Evolutionary conservation across 148 eudicot species (phyloP).

Genomic region (Cornus kousa): DNA sequence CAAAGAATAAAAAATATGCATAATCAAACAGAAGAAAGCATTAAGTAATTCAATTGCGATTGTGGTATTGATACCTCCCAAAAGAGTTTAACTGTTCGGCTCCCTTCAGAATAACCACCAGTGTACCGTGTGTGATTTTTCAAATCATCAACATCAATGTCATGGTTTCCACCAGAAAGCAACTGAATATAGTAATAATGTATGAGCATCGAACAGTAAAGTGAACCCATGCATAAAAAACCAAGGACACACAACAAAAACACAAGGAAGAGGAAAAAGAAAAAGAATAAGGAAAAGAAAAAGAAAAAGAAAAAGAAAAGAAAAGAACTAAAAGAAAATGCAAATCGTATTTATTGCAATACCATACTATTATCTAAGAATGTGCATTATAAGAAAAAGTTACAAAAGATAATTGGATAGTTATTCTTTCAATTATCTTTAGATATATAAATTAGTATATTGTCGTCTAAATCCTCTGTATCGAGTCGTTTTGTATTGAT

Average conservation of each 20-base stretch:
- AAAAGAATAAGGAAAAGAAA: neutral
- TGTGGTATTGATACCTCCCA: slow-evolving; percentile 72
- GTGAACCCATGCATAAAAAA: neutral
- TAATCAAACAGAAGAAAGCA: neutral
- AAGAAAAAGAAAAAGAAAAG: neutral
- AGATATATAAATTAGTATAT: too few species aligned
- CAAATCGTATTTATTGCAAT: too few species aligned
- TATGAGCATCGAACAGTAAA: slow-evolving; percentile 9
- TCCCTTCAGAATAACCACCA: slow-evolving; percentile 91
- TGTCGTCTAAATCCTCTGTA: too few species aligned
- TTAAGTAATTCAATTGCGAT: slow-evolving; percentile 7
- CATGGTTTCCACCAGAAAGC: slow-evolving; percentile 92
- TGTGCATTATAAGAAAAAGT: too few species aligned
- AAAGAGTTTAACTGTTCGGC: slow-evolving; percentile 83
- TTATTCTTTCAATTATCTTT: too few species aligned
- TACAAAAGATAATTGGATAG: too few species aligned
- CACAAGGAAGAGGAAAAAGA: neutral
- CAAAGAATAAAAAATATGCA: neutral
- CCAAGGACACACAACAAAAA: neutral
- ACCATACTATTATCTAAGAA: too few species aligned
- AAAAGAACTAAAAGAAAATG: neutral
- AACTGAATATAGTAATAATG: slow-evolving; percentile 37
- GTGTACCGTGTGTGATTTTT: slow-evolving; percentile 76
- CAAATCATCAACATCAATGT: slow-evolving; percentile 87
- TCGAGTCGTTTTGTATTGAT: too few species aligned